phyloP scores from a whole-genome alignment of 2,329 filamentous ascomycete species.

The Diplodia scrobiculata region DNA sequence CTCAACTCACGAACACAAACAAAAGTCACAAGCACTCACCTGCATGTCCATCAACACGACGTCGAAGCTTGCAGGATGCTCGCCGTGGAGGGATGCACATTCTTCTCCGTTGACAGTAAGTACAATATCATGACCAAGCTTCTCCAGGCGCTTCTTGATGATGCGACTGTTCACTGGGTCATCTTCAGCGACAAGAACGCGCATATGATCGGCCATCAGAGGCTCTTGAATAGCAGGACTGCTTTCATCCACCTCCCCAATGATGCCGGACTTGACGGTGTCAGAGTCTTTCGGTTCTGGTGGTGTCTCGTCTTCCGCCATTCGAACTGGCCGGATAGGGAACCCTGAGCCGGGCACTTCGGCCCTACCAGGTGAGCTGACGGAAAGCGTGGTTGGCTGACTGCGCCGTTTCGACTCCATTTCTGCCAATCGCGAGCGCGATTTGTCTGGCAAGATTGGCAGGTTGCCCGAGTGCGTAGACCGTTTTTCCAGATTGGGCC shows the following conservation, averaged over 20 bases:
- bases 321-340: conserved; percentile 50
- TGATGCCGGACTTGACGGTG: conserved; percentile 34
- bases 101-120: conserved; percentile 83
- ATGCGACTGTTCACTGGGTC: conserved; percentile 86
- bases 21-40: conserved; percentile 53
- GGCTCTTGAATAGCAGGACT: conserved; percentile 30
- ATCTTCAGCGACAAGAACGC: conserved; percentile 80
- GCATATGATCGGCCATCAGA: conserved; percentile 51
- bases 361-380: conserved; percentile 23
- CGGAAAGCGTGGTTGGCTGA: conserved; percentile 40
- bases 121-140: conserved; percentile 69
- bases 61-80: conserved; percentile 66
- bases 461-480: not conserved
- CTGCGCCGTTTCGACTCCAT: conserved; percentile 38
- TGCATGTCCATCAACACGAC: conserved; percentile 92
- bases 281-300: not conserved
- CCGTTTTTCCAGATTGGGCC: conserved; percentile 4
- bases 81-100: conserved; percentile 70
- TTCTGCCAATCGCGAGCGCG: not conserved
- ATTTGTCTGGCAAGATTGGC: not conserved
- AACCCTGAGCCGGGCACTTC: conserved; percentile 43
- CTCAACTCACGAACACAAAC: not conserved
- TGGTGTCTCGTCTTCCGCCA: conserved; percentile 48
- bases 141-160: conserved; percentile 76
- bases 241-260: conserved; percentile 39